Conservation (phyloP, 1,284 basidiomycete species). For the Singerocomus rubriflavus region DNA sequence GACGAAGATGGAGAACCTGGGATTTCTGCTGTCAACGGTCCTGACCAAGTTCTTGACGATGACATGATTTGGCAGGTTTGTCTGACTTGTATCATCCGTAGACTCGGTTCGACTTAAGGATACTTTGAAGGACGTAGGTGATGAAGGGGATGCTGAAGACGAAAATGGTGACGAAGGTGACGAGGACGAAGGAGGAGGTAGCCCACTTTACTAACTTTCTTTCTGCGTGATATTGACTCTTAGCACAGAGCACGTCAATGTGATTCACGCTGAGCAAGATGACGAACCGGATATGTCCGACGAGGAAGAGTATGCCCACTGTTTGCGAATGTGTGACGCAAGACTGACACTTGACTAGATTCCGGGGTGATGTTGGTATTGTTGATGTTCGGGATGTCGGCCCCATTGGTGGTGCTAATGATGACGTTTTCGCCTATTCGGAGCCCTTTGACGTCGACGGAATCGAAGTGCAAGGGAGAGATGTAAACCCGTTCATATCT, state of each 20-base stretch:
- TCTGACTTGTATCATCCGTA: slow-evolving; percentile 7
- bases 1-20: slow-evolving; percentile 53
- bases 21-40: slow-evolving; percentile 37
- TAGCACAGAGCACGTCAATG: slow-evolving; percentile 29
- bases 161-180: slow-evolving; percentile 41
- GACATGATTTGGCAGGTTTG: slow-evolving; percentile 76
- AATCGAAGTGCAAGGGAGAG: slow-evolving; percentile 35
- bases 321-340: not conserved
- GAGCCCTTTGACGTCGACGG: slow-evolving; percentile 45
- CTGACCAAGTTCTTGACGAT: slow-evolving; percentile 42
- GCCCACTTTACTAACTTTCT: not conserved
- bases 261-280: slow-evolving; percentile 52
- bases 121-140: slow-evolving; percentile 53
- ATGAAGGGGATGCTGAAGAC: slow-evolving; percentile 55
- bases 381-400: slow-evolving; percentile 42
- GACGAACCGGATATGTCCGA: slow-evolving; percentile 69
- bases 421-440: slow-evolving; percentile 55
- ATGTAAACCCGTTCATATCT: slow-evolving; percentile 49
- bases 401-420: slow-evolving; percentile 30
- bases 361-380: slow-evolving; percentile 48
- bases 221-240: slow-evolving; percentile 11
- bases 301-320: slow-evolving; percentile 59
- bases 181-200: slow-evolving; percentile 45
- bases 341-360: slow-evolving; percentile 36
- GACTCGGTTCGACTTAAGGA: slow-evolving; percentile 3